These are phyloP conservation scores for Aspergillus intermedius DNA, from an alignment of 2,329 filamentous ascomycete genomes.

Conservation along the genomic window DNA sequence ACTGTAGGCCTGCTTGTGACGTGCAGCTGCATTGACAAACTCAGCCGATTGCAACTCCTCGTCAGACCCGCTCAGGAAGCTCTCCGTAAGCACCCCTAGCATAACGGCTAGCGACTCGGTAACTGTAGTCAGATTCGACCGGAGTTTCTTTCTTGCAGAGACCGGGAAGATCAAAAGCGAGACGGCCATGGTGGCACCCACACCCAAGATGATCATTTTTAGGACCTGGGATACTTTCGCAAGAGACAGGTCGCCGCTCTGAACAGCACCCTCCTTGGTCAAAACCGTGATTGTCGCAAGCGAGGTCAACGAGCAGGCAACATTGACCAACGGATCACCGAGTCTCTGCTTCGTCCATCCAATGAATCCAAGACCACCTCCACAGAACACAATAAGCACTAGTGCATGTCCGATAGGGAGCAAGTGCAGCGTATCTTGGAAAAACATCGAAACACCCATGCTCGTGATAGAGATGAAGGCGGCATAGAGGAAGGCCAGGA, in stretches of 20 bases:
- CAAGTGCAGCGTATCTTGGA: slow-evolving; percentile 60
- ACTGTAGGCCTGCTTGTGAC: slow-evolving; percentile 62
- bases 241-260: slow-evolving; percentile 72
- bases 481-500: slow-evolving; percentile 72
- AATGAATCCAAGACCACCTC: slow-evolving; percentile 77
- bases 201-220: slow-evolving; percentile 76
- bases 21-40: slow-evolving; percentile 56
- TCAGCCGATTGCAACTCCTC: slow-evolving; percentile 63
- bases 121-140: slow-evolving; percentile 64
- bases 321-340: slow-evolving; percentile 72
- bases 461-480: slow-evolving; percentile 70
- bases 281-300: slow-evolving; percentile 84
- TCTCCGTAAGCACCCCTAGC: slow-evolving; percentile 71
- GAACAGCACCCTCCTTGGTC: slow-evolving; percentile 84
- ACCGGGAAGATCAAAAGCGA: slow-evolving; percentile 73
- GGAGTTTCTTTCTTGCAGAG: slow-evolving; percentile 67
- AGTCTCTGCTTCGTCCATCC: slow-evolving; percentile 80
- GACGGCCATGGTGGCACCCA: slow-evolving; percentile 62
- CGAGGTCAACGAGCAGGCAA: slow-evolving; percentile 77
- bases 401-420: slow-evolving; percentile 68
- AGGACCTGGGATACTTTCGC: slow-evolving; percentile 75
- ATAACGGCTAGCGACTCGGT: slow-evolving; percentile 73
- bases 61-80: slow-evolving; percentile 77
- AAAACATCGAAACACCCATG: slow-evolving; percentile 81
- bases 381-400: slow-evolving; percentile 76